These are phyloP conservation scores for Leishmania tropica DNA, from an alignment of 208 protist genomes.

Conservation along the genomic window DNA sequence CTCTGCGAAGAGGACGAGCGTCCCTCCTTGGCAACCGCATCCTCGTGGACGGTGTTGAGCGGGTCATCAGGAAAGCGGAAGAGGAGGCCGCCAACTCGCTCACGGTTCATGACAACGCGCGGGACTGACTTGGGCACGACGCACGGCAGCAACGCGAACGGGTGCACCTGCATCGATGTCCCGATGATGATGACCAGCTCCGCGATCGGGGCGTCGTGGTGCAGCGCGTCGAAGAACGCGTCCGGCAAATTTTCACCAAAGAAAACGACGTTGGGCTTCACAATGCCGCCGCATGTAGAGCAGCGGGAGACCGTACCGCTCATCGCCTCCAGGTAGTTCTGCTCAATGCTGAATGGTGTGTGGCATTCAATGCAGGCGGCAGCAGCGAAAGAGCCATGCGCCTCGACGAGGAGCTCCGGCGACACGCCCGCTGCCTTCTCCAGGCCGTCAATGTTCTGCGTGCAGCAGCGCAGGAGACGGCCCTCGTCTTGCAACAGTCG, in stretches of 20 bases:
- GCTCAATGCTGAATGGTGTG: conserved; percentile 45
- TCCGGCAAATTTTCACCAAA: conserved; percentile 95
- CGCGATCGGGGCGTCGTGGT: conserved; percentile 70
- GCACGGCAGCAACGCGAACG: conserved; percentile 88
- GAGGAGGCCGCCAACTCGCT: conserved; percentile 71
- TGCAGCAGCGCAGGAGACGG: conserved; percentile 92
- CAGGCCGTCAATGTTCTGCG: conserved; percentile 98
- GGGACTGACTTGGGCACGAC: conserved; percentile 57
- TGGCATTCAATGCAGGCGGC: conserved; percentile 89
- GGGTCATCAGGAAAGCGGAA: conserved; percentile 75
- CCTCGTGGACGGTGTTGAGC: background rate
- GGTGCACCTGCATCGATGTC: conserved; percentile 95
- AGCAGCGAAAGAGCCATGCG: conserved; percentile 94
- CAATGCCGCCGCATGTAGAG: conserved; percentile 60
- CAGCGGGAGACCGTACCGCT: conserved; percentile 67
- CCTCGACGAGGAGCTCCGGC: conserved; percentile 89
- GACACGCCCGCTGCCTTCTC: conserved; percentile 87
- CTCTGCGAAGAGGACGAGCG: background rate
- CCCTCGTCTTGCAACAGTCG: conserved; percentile 91
- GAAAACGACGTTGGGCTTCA: conserved; percentile 97
- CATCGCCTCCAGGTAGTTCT: conserved; percentile 38
- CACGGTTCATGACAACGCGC: conserved; percentile 92
- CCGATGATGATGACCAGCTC: conserved; percentile 95
- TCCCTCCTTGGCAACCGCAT: background rate
- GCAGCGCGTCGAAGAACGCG: conserved; percentile 71